These are phyloP conservation scores for Bryoerythrophyllum caledonicum DNA, from an alignment of 225 moss, liverwort and hornwort species.

Conservation along the genomic window DNA sequence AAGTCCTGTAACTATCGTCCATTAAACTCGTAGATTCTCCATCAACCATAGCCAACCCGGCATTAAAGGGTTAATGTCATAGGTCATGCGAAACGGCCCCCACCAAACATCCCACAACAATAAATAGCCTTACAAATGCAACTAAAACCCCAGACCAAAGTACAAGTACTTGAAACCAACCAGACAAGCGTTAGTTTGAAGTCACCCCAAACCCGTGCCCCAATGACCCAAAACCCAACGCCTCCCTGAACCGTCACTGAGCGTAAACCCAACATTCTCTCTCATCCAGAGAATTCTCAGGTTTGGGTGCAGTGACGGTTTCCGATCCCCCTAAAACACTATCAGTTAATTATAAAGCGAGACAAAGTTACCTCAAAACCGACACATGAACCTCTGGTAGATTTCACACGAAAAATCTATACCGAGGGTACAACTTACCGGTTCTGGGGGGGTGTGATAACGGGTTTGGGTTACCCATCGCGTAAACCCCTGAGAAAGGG, in stretches of 20 bases:
- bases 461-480: not conserved
- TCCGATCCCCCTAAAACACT: too few relatives aligned
- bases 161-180: not conserved
- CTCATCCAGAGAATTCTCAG: not conserved
- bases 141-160: not conserved
- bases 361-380: too few relatives aligned
- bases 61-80: too few relatives aligned
- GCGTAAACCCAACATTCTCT: not conserved
- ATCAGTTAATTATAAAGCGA: too few relatives aligned
- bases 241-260: not conserved
- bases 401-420: not conserved
- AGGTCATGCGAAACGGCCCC: too few relatives aligned
- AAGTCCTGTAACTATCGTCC: too few relatives aligned
- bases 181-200: not conserved
- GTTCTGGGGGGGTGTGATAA: too few relatives aligned
- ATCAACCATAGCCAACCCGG: too few relatives aligned
- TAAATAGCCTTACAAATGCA: not conserved
- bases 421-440: rapidly evolving
- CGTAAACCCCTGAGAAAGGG: not conserved
- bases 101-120: not conserved
- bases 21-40: too few relatives aligned
- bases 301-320: too few relatives aligned
- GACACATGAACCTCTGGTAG: not conserved
- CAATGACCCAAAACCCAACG: not conserved
- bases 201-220: not conserved